Conservation (phyloP, 2,329 filamentous ascomycete genomes). For the Cladosporium sp. region DNA sequence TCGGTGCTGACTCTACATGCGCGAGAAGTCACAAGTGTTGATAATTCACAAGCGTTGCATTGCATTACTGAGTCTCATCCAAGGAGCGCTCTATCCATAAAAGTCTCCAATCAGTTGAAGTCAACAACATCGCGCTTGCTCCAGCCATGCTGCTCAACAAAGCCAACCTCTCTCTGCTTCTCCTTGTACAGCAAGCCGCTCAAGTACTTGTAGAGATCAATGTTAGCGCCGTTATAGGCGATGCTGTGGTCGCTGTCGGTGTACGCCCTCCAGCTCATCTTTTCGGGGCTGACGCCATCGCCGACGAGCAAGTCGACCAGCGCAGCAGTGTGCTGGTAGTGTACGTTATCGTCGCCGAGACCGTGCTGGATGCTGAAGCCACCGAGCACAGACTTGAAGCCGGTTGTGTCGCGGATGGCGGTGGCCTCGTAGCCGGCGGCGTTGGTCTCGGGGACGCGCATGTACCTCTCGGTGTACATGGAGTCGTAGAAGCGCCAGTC, state of each 20-base stretch:
- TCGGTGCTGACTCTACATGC: too few species aligned
- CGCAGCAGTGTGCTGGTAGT: constrained; percentile 67
- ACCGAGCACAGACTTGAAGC: constrained; percentile 65
- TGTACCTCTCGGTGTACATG: constrained; percentile 73
- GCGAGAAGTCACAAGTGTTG: background rate
- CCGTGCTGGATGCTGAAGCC: constrained; percentile 66
- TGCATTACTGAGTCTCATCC: background rate
- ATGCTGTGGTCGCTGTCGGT: constrained; percentile 68
- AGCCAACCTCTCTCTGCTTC: constrained; percentile 52
- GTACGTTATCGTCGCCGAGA: constrained; percentile 70
- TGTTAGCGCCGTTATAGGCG: constrained; percentile 56
- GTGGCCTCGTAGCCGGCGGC: constrained; percentile 61
- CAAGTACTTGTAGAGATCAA: constrained; percentile 65
- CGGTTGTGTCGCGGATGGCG: constrained; percentile 59
- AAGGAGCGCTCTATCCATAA: background rate
- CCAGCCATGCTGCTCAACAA: constrained; percentile 49
- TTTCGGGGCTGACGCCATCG: constrained; percentile 59
- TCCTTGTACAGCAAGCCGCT: constrained; percentile 63
- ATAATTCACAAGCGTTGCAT: background rate
- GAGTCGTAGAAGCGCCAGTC: constrained; percentile 73
- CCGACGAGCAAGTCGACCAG: constrained; percentile 64
- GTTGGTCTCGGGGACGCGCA: constrained; percentile 64
- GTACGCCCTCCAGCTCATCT: constrained; percentile 66
- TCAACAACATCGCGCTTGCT: constrained; percentile 40
- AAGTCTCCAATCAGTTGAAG: background rate